These are phyloP conservation scores for Asterochloris sp. DNA, from an alignment of 139 green algal genomes.

Conservation along the genomic window DNA sequence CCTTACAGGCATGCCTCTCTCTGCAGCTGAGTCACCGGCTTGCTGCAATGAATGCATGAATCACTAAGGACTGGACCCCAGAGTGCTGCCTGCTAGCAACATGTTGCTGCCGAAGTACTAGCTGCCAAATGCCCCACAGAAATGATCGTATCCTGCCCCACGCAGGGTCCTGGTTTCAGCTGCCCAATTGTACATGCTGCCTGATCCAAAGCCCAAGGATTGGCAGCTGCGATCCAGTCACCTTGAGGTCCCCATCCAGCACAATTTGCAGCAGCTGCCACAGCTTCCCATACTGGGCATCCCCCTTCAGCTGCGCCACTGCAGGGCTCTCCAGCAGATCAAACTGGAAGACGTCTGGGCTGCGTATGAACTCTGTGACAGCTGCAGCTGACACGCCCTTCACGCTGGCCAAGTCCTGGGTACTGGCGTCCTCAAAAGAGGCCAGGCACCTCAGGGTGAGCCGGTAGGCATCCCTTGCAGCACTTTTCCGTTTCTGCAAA, in stretches of 20 bases:
- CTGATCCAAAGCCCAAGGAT: not conserved
- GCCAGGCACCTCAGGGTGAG: constrained; percentile 29
- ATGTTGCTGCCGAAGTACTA: no score
- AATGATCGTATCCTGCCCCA: no score
- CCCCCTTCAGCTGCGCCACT: constrained; percentile 21
- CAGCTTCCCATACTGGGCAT: constrained; percentile 13
- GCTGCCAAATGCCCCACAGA: no score
- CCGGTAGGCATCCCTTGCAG: constrained; percentile 34
- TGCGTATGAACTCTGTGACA: constrained; percentile 22
- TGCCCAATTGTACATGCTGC: no score
- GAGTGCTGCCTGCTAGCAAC: no score
- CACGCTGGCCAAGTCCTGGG: constrained; percentile 15
- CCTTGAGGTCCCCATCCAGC: constrained; percentile 20
- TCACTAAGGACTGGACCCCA: no score
- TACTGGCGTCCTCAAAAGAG: constrained; percentile 27
- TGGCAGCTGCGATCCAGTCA: not conserved
- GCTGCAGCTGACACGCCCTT: constrained; percentile 1
- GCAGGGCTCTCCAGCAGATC: constrained; percentile 21
- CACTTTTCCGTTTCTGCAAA: constrained; percentile 31
- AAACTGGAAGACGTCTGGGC: constrained; percentile 24
- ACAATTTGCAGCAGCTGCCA: constrained; percentile 18
- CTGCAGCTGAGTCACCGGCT: no score
- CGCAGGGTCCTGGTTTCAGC: no score
- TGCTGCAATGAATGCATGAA: no score
- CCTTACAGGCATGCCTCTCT: no score